Base-by-base conservation (phyloP, 2,329 filamentous ascomycete species). In the Thyridium curvatum region DNA sequence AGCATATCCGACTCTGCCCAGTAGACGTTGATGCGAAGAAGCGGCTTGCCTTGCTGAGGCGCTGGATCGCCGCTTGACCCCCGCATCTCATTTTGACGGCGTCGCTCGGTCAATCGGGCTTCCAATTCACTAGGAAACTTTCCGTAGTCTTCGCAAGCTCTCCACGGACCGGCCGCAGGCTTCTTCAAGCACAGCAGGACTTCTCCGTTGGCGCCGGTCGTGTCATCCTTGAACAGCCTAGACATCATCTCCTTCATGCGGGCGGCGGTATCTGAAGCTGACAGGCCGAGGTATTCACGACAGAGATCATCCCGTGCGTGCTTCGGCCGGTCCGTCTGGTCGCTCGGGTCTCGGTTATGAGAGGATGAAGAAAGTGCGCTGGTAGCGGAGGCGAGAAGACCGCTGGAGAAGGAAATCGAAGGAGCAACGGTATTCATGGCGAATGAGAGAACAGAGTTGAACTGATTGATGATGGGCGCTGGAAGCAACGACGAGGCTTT, bases 351-450 rank as follows among this genome's bases (percentile, higher is more conserved):
- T 38, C 29, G 12, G 3, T 39, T 8, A 33, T 36, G 5, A 29
- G 17, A 15, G 18, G 17, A 12, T 10, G 18, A 12, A 30, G 42
- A 18, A 47, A 49, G 33, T 17, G 44, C 2, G n/a, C 36, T 41
- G 4, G 35, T 35, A 1, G 44, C 12, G 14, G 43, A 37, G 4
- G 31, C 30, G 5, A 53, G 16, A 2, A 37, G 40, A 3, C 44
- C 44, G 3, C 41, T 34, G 13, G 1, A 26, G 10, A 26, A 26
- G 21, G 21, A 6, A 26, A 26, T 10, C 21, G 21, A 26, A 6
- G 64, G 62, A 12, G 48, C 38, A 2, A 61, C 46, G 3, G 42
- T 54, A 9, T 48, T 52, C 14, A 53, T 49, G 12, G 64, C 40
- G 42, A 66, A 62, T 0, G 41, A 41, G 9, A 44, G 50, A 4